Conservation (phyloP, 192 early-diverging fungal genomes). For the Coemansia sp. region DNA sequence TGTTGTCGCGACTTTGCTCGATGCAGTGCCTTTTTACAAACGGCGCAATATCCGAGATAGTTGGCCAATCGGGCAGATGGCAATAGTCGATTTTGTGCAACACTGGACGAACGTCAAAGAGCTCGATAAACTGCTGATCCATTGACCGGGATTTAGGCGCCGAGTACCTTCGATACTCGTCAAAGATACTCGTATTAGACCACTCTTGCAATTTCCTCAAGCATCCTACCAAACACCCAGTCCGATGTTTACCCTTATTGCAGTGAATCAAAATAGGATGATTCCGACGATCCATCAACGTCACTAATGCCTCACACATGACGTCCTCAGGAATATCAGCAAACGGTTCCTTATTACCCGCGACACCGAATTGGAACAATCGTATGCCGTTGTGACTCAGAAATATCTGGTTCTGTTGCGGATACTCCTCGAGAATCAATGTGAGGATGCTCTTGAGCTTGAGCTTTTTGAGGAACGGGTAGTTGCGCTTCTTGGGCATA, state of each 20-base stretch:
- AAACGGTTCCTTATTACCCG: constrained; percentile 85
- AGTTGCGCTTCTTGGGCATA: constrained; percentile 92
- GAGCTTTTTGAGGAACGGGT: constrained; percentile 87
- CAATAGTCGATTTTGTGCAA: constrained; percentile 65
- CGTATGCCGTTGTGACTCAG: constrained; percentile 76
- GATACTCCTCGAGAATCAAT: constrained; percentile 92
- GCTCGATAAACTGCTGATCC: constrained; percentile 88
- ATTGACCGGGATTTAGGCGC: constrained; percentile 81
- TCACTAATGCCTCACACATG: constrained; percentile 37
- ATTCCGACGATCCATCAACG: constrained; percentile 64
- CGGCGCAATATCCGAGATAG: constrained; percentile 31
- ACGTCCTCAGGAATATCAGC: constrained; percentile 57
- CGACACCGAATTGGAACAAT: constrained; percentile 86
- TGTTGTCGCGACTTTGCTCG: background rate
- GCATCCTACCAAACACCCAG: constrained; percentile 94
- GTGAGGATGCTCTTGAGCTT: constrained; percentile 90
- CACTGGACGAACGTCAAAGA: constrained; percentile 74
- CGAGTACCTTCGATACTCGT: constrained; percentile 94
- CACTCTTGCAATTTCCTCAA: constrained; percentile 94
- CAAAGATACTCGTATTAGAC: constrained; percentile 96
- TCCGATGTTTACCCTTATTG: constrained; percentile 99
- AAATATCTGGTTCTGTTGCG: constrained; percentile 86
- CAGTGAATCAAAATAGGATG: constrained; percentile 94
- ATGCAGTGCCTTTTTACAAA: constrained; percentile 6
- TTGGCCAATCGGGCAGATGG: constrained; percentile 72